These are phyloP conservation scores for Chlorophyllum brunneum DNA, from an alignment of 768 basidiomycete species.

Conservation along the genomic window DNA sequence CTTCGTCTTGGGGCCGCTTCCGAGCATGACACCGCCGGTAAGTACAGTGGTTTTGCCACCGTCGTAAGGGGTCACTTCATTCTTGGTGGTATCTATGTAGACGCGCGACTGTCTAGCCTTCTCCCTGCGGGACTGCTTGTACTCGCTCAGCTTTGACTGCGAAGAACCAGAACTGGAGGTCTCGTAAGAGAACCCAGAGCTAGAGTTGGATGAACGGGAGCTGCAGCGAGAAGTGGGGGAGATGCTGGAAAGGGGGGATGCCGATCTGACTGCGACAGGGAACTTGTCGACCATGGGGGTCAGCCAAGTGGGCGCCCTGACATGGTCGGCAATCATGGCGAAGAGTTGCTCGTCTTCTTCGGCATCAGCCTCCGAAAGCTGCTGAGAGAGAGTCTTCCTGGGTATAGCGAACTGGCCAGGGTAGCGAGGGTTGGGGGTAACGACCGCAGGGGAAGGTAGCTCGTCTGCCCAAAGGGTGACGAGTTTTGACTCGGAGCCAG, in stretches of 20 bases:
- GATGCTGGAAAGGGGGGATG: conserved; percentile 54
- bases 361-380: conserved; percentile 65
- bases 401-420: conserved; percentile 19
- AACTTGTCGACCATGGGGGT: conserved; percentile 63
- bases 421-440: conserved; percentile 21
- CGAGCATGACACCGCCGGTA: conserved; percentile 87
- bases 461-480: conserved; percentile 70
- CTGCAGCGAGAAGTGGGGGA: conserved; percentile 67
- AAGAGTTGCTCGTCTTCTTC: conserved; percentile 75
- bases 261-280: conserved; percentile 45
- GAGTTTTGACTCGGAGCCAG: conserved; percentile 32
- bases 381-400: conserved; percentile 68
- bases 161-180: conserved; percentile 48
- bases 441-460: conserved; percentile 26
- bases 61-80: conserved; percentile 79
- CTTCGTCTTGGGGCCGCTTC: conserved; percentile 37
- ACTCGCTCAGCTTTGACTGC: conserved; percentile 26
- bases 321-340: conserved; percentile 68
- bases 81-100: conserved; percentile 72
- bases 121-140: conserved; percentile 64
- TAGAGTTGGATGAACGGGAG: conserved; percentile 72
- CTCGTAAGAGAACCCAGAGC: conserved; percentile 53
- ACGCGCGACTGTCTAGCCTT: conserved; percentile 65
- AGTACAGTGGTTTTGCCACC: conserved; percentile 87
- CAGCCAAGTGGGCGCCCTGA: conserved; percentile 64